Conservation (phyloP, 1,284 basidiomycete genomes). For the Austroboletus novae-zelandiae region DNA sequence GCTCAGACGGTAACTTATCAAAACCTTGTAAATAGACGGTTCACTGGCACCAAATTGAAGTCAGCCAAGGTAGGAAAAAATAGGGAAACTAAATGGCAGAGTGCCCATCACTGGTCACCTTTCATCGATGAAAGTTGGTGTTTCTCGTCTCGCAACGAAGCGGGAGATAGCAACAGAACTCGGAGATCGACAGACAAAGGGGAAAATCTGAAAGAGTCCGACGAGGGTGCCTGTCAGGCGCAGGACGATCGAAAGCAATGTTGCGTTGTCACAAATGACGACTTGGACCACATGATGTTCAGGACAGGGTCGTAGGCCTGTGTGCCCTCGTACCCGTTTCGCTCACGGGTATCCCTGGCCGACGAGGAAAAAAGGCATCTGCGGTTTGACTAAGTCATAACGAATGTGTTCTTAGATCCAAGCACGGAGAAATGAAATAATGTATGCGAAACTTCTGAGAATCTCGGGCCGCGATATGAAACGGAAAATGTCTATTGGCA, state of each 20-base stretch:
- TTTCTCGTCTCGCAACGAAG: too few species aligned
- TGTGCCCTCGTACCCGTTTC: neutral
- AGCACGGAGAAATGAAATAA: neutral
- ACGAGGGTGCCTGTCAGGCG: too few species aligned
- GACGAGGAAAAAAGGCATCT: neutral
- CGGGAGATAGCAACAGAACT: neutral
- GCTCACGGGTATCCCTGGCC: neutral
- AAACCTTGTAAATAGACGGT: too few species aligned
- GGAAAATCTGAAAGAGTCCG: neutral
- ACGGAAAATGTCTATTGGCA: neutral
- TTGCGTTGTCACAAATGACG: neutral
- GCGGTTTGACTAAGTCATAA: neutral
- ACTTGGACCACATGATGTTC: neutral
- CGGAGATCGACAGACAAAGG: neutral
- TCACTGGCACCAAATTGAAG: too few species aligned
- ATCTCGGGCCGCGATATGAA: too few species aligned
- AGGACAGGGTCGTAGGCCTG: neutral
- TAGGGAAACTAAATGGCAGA: too few species aligned
- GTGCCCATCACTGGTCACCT: too few species aligned
- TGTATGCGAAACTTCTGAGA: neutral
- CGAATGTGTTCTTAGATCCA: neutral
- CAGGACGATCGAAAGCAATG: neutral
- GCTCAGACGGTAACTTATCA: too few species aligned
- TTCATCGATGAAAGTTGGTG: too few species aligned
- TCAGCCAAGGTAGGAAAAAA: too few species aligned